Percentiles rank a stretch among this genome's conserved stretches.
phyloP scores from a whole-genome alignment of 2,329 filamentous ascomycete genomes.

The Parastagonospora avenae region DNA sequence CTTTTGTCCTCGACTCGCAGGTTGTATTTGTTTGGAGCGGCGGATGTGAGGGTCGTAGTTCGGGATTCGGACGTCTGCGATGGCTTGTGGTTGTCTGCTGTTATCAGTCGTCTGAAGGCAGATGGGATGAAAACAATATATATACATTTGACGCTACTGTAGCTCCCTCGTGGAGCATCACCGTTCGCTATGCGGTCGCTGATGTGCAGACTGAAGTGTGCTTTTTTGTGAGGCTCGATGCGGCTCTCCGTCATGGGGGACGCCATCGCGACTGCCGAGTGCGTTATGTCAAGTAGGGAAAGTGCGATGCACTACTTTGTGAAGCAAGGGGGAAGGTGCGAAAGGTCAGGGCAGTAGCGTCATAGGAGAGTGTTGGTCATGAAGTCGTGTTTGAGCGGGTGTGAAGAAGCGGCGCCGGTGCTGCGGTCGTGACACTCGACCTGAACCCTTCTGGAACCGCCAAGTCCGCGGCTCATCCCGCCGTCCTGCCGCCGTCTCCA shows the following conservation, averaged over 20 bases:
- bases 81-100: conserved; percentile 54
- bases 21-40: conserved; percentile 30
- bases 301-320: not conserved
- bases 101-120: conserved; percentile 15
- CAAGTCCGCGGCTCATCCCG: conserved; percentile 3
- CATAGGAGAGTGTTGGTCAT: not conserved
- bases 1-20: conserved; percentile 38
- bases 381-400: not conserved
- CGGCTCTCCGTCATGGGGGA: conserved; percentile 44
- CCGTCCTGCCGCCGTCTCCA: conserved; percentile 1
- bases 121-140: conserved; percentile 1
- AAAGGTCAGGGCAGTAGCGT: not conserved
- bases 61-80: conserved; percentile 36
- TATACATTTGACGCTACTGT: conserved; percentile 45
- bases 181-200: conserved; percentile 39
- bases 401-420: conserved; percentile 2
- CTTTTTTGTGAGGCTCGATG: conserved; percentile 47
- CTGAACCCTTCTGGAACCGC: not conserved
- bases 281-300: not conserved
- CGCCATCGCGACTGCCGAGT: conserved; percentile 35
- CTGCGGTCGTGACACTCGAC: not conserved
- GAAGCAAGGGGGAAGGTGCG: not conserved
- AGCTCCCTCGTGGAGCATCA: conserved; percentile 20
- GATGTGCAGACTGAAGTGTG: conserved; percentile 44
- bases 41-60: conserved; percentile 31